Base-by-base conservation (phyloP, 768 basidiomycete genomes). In the Amanita rubescens region DNA sequence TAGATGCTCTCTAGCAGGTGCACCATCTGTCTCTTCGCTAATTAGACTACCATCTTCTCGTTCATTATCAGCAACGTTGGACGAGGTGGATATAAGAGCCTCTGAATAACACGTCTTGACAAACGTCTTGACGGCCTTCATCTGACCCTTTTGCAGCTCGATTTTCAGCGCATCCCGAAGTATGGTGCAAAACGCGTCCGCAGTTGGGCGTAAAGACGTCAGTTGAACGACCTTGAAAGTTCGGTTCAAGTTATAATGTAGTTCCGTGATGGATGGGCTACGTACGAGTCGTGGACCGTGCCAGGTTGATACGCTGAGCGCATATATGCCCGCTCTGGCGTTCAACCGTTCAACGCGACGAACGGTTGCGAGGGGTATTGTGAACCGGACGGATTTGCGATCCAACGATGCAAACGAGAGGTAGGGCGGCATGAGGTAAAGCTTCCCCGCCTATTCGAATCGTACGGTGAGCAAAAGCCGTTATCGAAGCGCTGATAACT, bases 51-150 rank as follows among this genome's bases (percentile, higher is more conserved):
- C 84, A 37, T 89, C 85, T 59, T 87, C 86, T 37, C 78, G 75
- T 59, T 84, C 87, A 51, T 77, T 80, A 50, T 82, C 85, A 17
- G 74, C 79, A n/a, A 76, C 76, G 2, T 74, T 70, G 6, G 79
- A 76, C 0, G 78, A 72, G 3, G 78, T 71, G 1, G 79, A 74
- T 14, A 94, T 69, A 2, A 97, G 80, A n/a, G 79, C 81, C 68
- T 98, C 96, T 0, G 94, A 96, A 67, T 95, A 97, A 65, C 94
- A 90, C 1, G 92, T 90, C 70, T 90, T 87, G 27, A 90, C 81
- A 65, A 98, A 97, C 11, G 78, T 75, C 68, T 94, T 96, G 55
- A 97, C 87, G 11, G 74, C 71, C 68, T 96, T 96, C 94, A 99
- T 99, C 63, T 86, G 84, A 2, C 94, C 89, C 14, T 86, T 81